phyloP scores from a whole-genome alignment of 345 rosid species.

The Acer yangbiense region DNA sequence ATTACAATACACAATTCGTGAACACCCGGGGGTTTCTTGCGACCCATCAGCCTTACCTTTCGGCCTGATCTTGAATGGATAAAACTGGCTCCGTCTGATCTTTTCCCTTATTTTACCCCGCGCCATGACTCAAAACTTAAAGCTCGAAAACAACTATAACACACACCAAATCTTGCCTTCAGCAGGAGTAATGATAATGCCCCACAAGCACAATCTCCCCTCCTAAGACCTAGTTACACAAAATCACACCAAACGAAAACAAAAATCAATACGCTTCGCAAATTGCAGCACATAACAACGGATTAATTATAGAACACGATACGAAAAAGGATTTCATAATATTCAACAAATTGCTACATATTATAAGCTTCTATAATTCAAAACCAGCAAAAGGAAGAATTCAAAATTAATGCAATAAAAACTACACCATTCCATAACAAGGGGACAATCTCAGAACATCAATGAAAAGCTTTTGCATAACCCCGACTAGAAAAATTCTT shows the following conservation, averaged over 20 bases:
- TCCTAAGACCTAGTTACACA: slow-evolving; percentile 31
- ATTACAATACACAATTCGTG: slow-evolving; percentile 80
- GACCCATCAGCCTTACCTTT: slow-evolving; percentile 39
- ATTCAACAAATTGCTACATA: slow-evolving; percentile 6
- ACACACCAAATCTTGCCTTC: slow-evolving; percentile 26
- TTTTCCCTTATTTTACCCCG: slow-evolving; percentile 81
- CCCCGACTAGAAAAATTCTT: slow-evolving; percentile 7
- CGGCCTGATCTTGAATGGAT: slow-evolving; percentile 87
- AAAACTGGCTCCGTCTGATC: slow-evolving; percentile 73
- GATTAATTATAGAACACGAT: not conserved
- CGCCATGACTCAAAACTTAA: slow-evolving; percentile 56
- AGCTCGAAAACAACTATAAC: slow-evolving; percentile 15
- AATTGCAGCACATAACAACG: slow-evolving; percentile 7
- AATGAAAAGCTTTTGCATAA: slow-evolving; percentile 7
- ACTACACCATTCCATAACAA: slow-evolving; percentile 11
- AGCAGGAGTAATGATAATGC: not conserved
- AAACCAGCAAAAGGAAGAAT: not conserved
- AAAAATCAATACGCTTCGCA: slow-evolving; percentile 1
- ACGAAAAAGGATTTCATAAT: not conserved
- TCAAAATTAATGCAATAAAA: not conserved
- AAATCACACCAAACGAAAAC: slow-evolving; percentile 8
- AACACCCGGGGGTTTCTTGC: slow-evolving; percentile 59
- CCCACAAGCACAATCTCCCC: slow-evolving; percentile 17
- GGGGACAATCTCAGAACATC: slow-evolving; percentile 14
- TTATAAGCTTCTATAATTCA: slow-evolving; percentile 1